These are phyloP conservation scores for Delitschia confertaspora DNA, from an alignment of 495 filamentous ascomycete species.

Conservation along the genomic window DNA sequence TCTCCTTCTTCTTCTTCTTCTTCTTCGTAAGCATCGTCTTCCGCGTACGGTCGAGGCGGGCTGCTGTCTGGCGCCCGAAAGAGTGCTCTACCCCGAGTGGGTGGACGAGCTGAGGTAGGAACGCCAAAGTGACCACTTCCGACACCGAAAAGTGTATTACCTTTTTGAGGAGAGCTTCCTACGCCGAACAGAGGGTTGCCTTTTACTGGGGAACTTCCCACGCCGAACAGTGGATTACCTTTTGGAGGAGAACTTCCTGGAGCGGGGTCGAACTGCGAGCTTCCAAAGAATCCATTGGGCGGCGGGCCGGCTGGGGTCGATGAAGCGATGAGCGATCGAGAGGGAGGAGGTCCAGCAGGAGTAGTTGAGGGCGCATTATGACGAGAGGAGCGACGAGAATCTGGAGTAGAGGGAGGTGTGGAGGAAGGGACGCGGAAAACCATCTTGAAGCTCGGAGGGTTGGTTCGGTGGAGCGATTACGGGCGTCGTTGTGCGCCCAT, in stretches of 20 bases:
- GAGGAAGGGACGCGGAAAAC: slow-evolving; percentile 25
- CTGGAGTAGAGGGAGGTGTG: slow-evolving; percentile 27
- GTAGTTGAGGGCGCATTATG: slow-evolving; percentile 58
- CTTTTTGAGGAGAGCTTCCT: slow-evolving; percentile 17
- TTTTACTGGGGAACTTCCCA: not conserved
- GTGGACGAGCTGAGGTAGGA: slow-evolving; percentile 8
- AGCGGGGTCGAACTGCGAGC: slow-evolving; percentile 50
- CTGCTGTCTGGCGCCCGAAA: slow-evolving; percentile 34
- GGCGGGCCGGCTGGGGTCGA: slow-evolving; percentile 64
- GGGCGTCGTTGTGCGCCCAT: no score
- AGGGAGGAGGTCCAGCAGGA: slow-evolving; percentile 65
- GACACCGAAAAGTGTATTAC: slow-evolving; percentile 35
- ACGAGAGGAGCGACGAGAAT: slow-evolving; percentile 23
- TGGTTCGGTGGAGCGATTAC: not conserved
- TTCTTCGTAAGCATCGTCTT: no score
- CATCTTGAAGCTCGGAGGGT: slow-evolving; percentile 8
- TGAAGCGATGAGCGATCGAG: slow-evolving; percentile 46
- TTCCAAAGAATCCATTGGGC: slow-evolving; percentile 56
- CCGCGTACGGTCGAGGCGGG: slow-evolving; percentile 27
- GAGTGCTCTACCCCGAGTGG: slow-evolving; percentile 18
- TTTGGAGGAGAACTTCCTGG: slow-evolving; percentile 2
- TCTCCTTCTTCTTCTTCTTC: slow-evolving; percentile 32
- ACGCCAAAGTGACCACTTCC: slow-evolving; percentile 7
- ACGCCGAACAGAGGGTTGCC: not conserved
- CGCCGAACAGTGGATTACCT: not conserved